phyloP scores from a whole-genome alignment of 129 eudicot genomes.

The Heracleum sosnowskyi region DNA sequence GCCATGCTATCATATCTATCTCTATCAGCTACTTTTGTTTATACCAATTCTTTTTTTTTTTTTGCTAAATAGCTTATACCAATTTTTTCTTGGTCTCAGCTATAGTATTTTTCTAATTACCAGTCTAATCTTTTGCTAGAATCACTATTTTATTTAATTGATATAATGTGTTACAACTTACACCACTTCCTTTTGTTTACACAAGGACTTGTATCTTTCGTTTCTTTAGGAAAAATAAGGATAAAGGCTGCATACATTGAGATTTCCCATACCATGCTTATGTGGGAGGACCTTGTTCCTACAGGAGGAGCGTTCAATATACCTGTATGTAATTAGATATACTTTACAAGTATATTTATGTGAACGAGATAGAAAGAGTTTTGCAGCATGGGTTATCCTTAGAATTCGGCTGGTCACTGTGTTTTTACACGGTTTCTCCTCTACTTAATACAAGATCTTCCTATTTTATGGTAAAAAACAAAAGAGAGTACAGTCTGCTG shows the following conservation, averaged over 20 bases:
- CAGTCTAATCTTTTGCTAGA: neutral
- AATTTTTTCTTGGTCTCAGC: neutral
- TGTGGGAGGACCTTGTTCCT: no score
- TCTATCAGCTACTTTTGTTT: neutral
- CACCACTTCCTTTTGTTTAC: neutral
- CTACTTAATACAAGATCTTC: neutral
- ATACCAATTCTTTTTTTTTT: no score
- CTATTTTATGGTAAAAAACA: neutral
- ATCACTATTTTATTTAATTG: neutral
- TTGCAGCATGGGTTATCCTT: neutral
- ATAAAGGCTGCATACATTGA: no score
- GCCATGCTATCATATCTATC: neutral
- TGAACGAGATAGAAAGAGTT: neutral
- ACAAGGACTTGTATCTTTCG: neutral
- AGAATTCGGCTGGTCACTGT: neutral
- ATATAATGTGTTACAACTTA: no score
- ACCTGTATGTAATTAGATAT: neutral
- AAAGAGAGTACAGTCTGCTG: neutral
- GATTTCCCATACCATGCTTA: no score
- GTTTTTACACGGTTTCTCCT: neutral
- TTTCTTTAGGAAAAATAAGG: no score
- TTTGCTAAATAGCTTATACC: no score
- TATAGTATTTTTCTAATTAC: neutral
- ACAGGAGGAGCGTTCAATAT: neutral
- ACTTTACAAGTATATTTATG: neutral